phyloP scores from a whole-genome alignment of 2,329 filamentous ascomycete species.

The Aspergillus hiratsukae region DNA sequence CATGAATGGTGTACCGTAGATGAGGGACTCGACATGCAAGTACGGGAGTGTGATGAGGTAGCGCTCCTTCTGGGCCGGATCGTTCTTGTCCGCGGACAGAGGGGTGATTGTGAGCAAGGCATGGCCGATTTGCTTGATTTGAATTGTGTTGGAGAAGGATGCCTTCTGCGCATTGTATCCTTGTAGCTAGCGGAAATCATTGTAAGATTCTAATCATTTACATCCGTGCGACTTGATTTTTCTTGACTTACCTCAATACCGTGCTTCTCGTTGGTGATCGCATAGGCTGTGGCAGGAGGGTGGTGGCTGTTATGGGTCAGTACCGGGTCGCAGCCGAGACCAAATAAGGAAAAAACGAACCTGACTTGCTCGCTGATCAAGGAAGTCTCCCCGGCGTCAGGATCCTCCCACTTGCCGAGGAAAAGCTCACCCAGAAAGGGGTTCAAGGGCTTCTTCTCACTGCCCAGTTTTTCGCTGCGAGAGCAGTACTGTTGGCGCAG shows the following conservation, averaged over 20 bases:
- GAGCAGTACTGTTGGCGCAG: constrained; percentile 79
- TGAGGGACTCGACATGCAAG: constrained; percentile 89
- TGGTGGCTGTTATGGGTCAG: constrained; percentile 60
- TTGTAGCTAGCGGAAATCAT: constrained; percentile 43
- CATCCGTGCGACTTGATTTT: neutral
- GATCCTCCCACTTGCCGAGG: constrained; percentile 78
- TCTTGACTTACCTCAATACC: constrained; percentile 57
- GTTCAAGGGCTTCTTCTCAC: constrained; percentile 97
- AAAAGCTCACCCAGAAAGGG: constrained; percentile 95
- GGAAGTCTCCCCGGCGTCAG: constrained; percentile 66
- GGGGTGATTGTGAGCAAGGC: constrained; percentile 67
- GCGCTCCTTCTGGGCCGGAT: constrained; percentile 50
- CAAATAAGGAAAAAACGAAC: constrained; percentile 22
- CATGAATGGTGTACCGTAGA: constrained; percentile 70
- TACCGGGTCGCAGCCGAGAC: neutral
- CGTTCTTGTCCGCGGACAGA: constrained; percentile 49
- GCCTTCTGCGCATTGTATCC: constrained; percentile 97
- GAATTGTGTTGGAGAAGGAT: constrained; percentile 88
- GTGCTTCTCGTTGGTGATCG: constrained; percentile 79
- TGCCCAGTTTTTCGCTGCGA: constrained; percentile 74
- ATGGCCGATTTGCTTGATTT: constrained; percentile 91
- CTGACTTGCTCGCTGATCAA: constrained; percentile 93
- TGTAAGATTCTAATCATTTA: neutral
- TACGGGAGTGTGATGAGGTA: constrained; percentile 89
- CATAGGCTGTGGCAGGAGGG: constrained; percentile 90